Base-by-base conservation (phyloP, 2,329 filamentous ascomycete genomes). In the Gaeumannomyces tritici region DNA sequence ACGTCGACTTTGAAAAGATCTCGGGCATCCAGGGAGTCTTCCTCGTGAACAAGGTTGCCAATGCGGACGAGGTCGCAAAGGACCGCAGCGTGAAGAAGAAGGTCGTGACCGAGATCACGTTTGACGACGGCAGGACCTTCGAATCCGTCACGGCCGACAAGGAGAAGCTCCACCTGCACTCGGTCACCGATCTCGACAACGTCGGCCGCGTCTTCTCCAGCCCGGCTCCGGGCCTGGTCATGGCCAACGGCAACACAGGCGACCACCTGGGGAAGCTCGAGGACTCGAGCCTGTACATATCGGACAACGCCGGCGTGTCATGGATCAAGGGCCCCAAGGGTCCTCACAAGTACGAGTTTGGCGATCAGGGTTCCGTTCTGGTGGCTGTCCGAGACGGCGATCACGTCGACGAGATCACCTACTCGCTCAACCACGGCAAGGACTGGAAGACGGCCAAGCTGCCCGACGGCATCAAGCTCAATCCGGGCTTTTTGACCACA, bases 1-100 rank as follows among this genome's bases (percentile, higher is more conserved):
- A 87, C 63, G 93, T 99, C 60, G 95, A 99, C 73, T 99, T 98
- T 69, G 95, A 99, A 73, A 96, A 96, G 75, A 87, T 99, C 61
- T 83, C 89, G 55, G 89, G 89, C 62, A 93, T 99, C 47, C 93
- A 98, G 72, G 95, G 95, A 47, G 89, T 99, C 63, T 90, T 96
- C 62, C 75, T 99, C 62, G 87, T 96, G 65, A 99, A 99, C 70
- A 84, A 85, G 21, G 92, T 99, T 26, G 84, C 91, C 60, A 99
- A 99, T 71, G 91, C 86, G 76, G 80, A 93, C 66, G 88, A 91
- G 1, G 85, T 96, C 0, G 81, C 87, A 61, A 79, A 80, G 57
- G 76, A 75, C 57, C 71, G 77, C 18, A 71, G 71, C 9, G 76
- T 76, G 2, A 69, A 76, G 7, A 93, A 93, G 77, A 85, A 90